phyloP scores from a whole-genome alignment of 495 filamentous ascomycete species.

The Neurospora sp. region DNA sequence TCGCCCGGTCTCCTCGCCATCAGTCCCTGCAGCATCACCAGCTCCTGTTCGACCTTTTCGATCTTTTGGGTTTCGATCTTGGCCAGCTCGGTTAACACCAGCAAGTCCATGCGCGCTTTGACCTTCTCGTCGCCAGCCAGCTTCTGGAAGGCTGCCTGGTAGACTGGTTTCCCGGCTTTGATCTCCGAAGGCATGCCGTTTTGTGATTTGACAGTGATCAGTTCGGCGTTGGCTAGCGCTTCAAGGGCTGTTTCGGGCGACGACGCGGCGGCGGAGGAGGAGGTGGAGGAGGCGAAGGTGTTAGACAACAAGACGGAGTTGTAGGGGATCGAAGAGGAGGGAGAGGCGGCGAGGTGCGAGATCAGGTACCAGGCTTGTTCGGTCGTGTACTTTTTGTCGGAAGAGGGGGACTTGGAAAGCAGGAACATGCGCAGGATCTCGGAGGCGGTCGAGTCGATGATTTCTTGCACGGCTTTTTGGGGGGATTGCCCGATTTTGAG shows the following conservation, averaged over 20 bases:
- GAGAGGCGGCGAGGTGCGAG: constrained; percentile 48
- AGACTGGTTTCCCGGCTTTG: constrained; percentile 78
- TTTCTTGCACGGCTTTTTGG: constrained; percentile 72
- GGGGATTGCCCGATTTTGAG: constrained; percentile 86
- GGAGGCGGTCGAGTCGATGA: constrained; percentile 74
- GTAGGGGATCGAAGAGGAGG: constrained; percentile 45
- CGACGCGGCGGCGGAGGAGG: constrained; percentile 21
- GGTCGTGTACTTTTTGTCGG: constrained; percentile 55
- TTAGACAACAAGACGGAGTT: constrained; percentile 71
- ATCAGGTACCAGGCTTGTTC: constrained; percentile 90
- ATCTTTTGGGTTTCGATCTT: constrained; percentile 66
- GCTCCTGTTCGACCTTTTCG: constrained; percentile 69
- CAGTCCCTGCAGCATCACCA: constrained; percentile 46
- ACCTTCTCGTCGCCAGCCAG: constrained; percentile 65
- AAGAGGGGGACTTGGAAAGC: constrained; percentile 33
- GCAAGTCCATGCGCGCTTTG: constrained; percentile 62
- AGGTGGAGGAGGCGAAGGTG: constrained; percentile 38
- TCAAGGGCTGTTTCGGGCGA: constrained; percentile 59
- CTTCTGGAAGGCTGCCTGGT: constrained; percentile 66
- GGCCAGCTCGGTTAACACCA: constrained; percentile 53
- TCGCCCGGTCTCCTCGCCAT: constrained; percentile 56
- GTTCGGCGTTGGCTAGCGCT: constrained; percentile 74
- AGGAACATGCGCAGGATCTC: constrained; percentile 94
- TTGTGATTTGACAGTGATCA: constrained; percentile 64
- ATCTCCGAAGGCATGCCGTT: constrained; percentile 70